phyloP scores from a whole-genome alignment of 768 basidiomycete species.

The Bullera alba region DNA sequence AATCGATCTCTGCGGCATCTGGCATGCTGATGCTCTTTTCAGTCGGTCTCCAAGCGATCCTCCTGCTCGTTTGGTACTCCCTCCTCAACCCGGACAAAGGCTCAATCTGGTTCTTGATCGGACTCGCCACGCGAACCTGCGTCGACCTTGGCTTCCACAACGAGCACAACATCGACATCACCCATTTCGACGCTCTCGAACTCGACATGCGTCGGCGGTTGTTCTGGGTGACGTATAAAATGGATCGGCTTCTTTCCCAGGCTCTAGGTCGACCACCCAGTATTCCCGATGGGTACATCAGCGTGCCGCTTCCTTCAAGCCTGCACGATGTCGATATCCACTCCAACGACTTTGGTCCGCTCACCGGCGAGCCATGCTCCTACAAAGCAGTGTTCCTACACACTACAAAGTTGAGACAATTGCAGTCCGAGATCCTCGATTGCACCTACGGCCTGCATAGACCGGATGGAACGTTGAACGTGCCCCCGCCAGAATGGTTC shows the following conservation, averaged over 20 bases:
- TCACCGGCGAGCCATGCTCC: conserved; percentile 31
- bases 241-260: conserved; percentile 44
- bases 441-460: conserved; percentile 42
- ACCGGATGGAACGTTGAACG: conserved; percentile 7
- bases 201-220: conserved; percentile 43
- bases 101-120: conserved; percentile 47
- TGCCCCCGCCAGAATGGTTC: conserved; percentile 39
- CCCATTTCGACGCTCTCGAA: conserved; percentile 35
- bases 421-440: conserved; percentile 45
- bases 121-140: conserved; percentile 44
- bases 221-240: conserved; percentile 44
- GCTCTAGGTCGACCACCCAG: conserved; percentile 44
- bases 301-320: conserved; percentile 40
- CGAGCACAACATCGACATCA: conserved; percentile 37
- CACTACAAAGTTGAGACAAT: conserved; percentile 40
- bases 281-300: conserved; percentile 47
- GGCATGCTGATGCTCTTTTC: background rate
- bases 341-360: conserved; percentile 23
- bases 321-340: conserved; percentile 42
- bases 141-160: conserved; percentile 47
- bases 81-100: conserved; percentile 47
- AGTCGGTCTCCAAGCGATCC: conserved; percentile 46
- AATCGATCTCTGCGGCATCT: background rate
- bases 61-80: conserved; percentile 46
- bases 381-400: conserved; percentile 44